Evolutionary conservation across 2,329 filamentous ascomycete species (phyloP).

Genomic region (Aspergillus ochraceoroseus): DNA sequence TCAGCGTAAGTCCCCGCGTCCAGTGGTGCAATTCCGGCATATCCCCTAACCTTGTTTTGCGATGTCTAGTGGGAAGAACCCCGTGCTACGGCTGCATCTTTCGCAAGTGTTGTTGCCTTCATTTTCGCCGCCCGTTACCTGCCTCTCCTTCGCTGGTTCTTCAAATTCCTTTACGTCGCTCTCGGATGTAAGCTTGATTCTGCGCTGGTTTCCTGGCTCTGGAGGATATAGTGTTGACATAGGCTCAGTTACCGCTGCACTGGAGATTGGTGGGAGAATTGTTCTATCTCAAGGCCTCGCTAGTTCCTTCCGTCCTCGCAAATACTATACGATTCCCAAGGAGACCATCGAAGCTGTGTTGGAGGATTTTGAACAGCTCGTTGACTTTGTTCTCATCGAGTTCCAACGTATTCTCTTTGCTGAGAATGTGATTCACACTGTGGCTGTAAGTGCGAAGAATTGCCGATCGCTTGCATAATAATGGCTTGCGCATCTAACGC

Average conservation of each 20-base stretch:
- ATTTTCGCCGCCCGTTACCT: conserved; percentile 62
- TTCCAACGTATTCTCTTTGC: conserved; percentile 62
- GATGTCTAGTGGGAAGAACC: conserved; percentile 59
- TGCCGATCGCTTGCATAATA: not conserved
- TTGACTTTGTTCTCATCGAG: conserved; percentile 66
- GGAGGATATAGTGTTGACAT: conserved; percentile 24
- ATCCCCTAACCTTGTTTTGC: not conserved
- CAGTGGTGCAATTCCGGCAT: not conserved
- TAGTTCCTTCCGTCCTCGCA: conserved; percentile 57
- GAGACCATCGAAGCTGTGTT: conserved; percentile 58
- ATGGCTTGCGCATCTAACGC: not conserved
- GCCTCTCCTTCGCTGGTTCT: conserved; percentile 57
- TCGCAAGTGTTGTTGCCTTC: conserved; percentile 51
- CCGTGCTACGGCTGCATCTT: conserved; percentile 59
- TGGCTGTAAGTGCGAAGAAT: conserved; percentile 50
- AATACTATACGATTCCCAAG: conserved; percentile 62
- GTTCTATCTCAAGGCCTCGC: conserved; percentile 56
- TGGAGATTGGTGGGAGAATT: conserved; percentile 54
- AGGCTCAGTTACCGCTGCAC: conserved; percentile 49
- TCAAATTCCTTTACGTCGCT: conserved; percentile 56
- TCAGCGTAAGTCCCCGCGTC: conserved; percentile 49
- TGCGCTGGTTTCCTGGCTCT: too few species aligned
- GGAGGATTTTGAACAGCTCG: conserved; percentile 59
- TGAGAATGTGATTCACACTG: conserved; percentile 59
- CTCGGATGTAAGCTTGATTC: conserved; percentile 54